A percentile compares a stretch with the other conserved stretches of the same genome.
These are phyloP conservation scores for Kentomonas sorsogonicus DNA, from an alignment of 208 protist genomes.

Conservation along the genomic window DNA sequence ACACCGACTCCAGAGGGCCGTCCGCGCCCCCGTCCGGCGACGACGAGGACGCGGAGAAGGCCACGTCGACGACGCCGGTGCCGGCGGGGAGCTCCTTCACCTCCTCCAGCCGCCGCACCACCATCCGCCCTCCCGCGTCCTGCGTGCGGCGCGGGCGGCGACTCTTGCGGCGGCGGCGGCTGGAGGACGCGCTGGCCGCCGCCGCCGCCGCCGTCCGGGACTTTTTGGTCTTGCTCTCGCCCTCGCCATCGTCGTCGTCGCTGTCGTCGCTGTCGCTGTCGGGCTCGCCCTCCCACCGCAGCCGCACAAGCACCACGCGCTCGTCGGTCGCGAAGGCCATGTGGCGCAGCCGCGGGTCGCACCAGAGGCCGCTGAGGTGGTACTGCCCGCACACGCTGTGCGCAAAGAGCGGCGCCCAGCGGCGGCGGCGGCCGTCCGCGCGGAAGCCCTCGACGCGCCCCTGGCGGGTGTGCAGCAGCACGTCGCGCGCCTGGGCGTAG, in stretches of 20 bases:
- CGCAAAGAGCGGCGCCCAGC: conserved; percentile 71
- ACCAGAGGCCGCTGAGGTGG: conserved; percentile 66
- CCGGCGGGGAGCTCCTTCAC: conserved; percentile 46
- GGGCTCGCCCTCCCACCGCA: too few species aligned
- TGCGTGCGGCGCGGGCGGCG: too few species aligned
- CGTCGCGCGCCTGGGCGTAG: conserved; percentile 42
- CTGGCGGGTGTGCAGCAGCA: conserved; percentile 64
- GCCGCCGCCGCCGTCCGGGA: too few species aligned
- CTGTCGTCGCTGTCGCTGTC: too few species aligned
- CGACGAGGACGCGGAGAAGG: conserved; percentile 22
- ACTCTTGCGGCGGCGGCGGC: too few species aligned
- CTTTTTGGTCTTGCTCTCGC: neutral
- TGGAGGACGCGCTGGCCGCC: too few species aligned
- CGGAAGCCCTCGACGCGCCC: conserved; percentile 72
- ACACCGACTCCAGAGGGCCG: conserved; percentile 17
- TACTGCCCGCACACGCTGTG: conserved; percentile 61
- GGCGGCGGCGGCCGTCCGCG: conserved; percentile 29
- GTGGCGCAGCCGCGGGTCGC: conserved; percentile 50
- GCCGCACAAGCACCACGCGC: conserved; percentile 47
- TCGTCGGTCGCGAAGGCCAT: conserved; percentile 80
- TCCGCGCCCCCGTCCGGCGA: neutral
- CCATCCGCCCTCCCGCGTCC: conserved; percentile 26
- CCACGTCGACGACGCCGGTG: conserved; percentile 55
- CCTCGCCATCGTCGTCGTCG: too few species aligned
- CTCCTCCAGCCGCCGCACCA: conserved; percentile 46